Base-by-base conservation (phyloP, 2,329 filamentous ascomycete species). In the Myriosclerotinia duriaeana region DNA sequence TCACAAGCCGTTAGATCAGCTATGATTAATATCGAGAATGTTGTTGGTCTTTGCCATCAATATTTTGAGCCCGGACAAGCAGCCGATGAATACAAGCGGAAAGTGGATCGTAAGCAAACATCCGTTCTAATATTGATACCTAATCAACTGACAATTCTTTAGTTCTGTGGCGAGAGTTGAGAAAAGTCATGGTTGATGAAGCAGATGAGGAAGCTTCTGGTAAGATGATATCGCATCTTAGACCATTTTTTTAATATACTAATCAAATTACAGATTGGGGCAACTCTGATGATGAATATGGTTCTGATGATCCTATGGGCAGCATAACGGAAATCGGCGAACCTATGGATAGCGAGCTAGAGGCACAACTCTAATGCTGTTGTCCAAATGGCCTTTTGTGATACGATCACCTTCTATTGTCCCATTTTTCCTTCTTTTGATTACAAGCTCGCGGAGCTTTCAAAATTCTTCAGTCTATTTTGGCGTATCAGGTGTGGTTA, bases 301-400 rank as follows among this genome's bases (percentile, higher is more conserved):
- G 76, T 55, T 86, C 84, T 58, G 87, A 84, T 8, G 84, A 86
- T 42, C 80, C 80, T 66, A 79, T 84, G 74, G 84, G 85, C 66
- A 80, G 80, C 69, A 74, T 84, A 64, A 78, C 79, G 52, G 83
- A 83, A 64, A 76, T 81, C 66, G 77, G 78, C 71, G 79, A 81
- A 71, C 79, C 80, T 69, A 75, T 78, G 54, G 76, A 78, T 60
- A 77, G 75, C 53, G 64, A 61, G 69, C n/a, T 60, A 14, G 79
- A 79, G 65, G 70, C 68, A 55, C 63, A 64, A 38, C 67, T 65
- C 26, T 68, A 52, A 66, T 26, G n/a, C 14, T 34, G 46, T 53
- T 15, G 38, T 63, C 12, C 53, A 66, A 59, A 60, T 26, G 65
- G 66, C 46, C 58, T 61, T 44, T 53, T 36, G 44, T 48, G 34